These are phyloP conservation scores for Meira nashicola DNA, from an alignment of 1,284 basidiomycete species.

Conservation along the genomic window DNA sequence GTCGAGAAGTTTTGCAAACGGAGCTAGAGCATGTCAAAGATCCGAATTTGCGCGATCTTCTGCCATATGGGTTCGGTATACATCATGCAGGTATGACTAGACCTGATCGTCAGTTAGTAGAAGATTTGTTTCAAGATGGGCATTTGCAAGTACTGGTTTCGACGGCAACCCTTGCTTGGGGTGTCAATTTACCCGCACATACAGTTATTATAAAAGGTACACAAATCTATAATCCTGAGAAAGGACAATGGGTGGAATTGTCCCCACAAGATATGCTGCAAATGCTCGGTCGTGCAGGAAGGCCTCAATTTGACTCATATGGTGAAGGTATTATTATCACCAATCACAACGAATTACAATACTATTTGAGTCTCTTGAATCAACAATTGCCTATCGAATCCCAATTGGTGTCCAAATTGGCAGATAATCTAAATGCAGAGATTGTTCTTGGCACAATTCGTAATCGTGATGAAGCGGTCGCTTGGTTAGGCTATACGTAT, in stretches of 20 bases:
- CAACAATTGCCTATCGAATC: conserved; percentile 75
- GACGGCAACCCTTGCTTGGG: conserved; percentile 97
- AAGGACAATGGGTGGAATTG: conserved; percentile 93
- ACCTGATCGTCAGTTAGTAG: conserved; percentile 85
- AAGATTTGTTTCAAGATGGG: conserved; percentile 89
- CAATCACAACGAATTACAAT: conserved; percentile 92
- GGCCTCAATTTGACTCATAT: conserved; percentile 94
- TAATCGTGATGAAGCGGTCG: conserved; percentile 88
- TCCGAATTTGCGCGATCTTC: conserved; percentile 74
- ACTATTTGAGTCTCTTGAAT: conserved; percentile 61
- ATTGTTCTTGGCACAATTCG: conserved; percentile 92
- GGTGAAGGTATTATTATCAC: conserved; percentile 99
- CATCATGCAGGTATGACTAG: conserved; percentile 99
- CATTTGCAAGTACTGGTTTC: conserved; percentile 92
- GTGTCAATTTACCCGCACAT: conserved; percentile 96
- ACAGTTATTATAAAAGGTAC: conserved; percentile 99
- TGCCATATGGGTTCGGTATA: conserved; percentile 95
- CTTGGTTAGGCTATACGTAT: conserved; percentile 64
- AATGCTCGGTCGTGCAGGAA: conserved; percentile 96
- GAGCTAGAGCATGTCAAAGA: conserved; percentile 81
- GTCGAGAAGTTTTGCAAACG: conserved; percentile 37
- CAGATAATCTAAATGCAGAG: conserved; percentile 96
- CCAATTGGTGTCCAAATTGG: conserved; percentile 85
- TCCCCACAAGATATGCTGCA: conserved; percentile 95
- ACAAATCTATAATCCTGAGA: conserved; percentile 98